Conservation (phyloP, 2,329 filamentous ascomycete genomes). For the Phaeosphaeria sp. region DNA sequence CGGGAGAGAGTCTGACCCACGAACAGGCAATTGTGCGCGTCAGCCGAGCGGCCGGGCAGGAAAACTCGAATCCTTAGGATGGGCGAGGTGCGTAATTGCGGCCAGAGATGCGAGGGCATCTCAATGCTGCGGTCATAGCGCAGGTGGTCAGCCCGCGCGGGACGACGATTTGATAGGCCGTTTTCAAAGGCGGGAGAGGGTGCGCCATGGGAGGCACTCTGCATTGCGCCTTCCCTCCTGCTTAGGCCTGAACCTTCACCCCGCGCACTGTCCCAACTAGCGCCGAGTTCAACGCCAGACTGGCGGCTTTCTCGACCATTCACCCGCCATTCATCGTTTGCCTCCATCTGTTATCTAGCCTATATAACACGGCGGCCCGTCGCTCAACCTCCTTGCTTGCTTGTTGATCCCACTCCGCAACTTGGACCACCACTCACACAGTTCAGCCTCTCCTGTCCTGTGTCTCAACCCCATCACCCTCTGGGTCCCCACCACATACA, state of each 20-base stretch:
- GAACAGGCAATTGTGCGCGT: background rate
- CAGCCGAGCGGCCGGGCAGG: background rate
- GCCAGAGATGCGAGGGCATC: background rate
- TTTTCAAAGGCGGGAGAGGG: conserved; percentile 10
- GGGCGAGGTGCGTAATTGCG: background rate
- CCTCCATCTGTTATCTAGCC: conserved; percentile 3
- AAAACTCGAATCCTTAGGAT: background rate
- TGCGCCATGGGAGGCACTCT: background rate
- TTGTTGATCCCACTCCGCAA: background rate
- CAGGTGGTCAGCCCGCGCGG: background rate
- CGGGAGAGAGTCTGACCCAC: background rate
- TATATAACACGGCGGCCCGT: conserved; percentile 8
- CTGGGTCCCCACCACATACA: background rate
- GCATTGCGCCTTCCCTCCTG: background rate
- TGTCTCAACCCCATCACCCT: background rate
- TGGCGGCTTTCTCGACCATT: conserved; percentile 16
- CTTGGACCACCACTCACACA: conserved; percentile 3
- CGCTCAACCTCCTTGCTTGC: background rate
- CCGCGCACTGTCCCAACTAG: conserved; percentile 23
- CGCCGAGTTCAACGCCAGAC: conserved; percentile 13
- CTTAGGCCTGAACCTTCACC: background rate
- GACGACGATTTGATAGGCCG: conserved; percentile 27
- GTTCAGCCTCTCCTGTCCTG: conserved; percentile 1
- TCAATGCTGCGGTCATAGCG: conserved; percentile 19
- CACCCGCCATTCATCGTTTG: conserved; percentile 11